Evolutionary conservation across 495 filamentous ascomycete genomes (phyloP).

Genomic region (Trichoderma virens): DNA sequence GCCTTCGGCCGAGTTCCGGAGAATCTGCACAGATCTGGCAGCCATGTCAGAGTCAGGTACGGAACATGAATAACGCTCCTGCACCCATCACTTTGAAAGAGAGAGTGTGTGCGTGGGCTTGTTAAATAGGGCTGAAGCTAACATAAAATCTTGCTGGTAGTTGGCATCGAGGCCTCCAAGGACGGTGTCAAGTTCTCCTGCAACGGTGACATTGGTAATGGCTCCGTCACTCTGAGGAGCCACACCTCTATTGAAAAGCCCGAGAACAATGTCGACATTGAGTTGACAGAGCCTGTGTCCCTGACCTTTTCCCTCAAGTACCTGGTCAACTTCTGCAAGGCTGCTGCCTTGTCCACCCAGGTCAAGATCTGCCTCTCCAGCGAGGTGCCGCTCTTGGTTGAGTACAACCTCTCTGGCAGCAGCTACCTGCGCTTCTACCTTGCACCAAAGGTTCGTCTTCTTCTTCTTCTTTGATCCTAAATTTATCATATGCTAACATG

Average conservation of each 20-base stretch:
- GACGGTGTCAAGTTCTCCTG: constrained; percentile 96
- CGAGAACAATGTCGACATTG: constrained; percentile 75
- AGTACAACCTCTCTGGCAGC: constrained; percentile 73
- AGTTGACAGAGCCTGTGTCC: constrained; percentile 83
- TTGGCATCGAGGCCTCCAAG: constrained; percentile 93
- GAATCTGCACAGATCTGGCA: constrained; percentile 87
- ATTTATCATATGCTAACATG: constrained; percentile 13
- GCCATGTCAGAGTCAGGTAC: constrained; percentile 89
- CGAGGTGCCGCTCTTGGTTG: constrained; percentile 92
- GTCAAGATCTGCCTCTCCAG: constrained; percentile 91
- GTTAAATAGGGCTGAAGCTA: constrained; percentile 11
- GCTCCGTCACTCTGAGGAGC: constrained; percentile 81
- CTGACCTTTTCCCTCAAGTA: constrained; percentile 99
- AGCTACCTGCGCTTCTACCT: constrained; percentile 95
- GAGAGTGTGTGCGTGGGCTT: constrained; percentile 8
- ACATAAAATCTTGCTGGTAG: constrained; percentile 33
- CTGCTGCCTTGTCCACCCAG: constrained; percentile 67
- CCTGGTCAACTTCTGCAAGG: constrained; percentile 99
- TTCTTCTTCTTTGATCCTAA: neutral
- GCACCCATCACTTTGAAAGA: neutral
- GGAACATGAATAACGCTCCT: constrained; percentile 17
- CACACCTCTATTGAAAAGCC: constrained; percentile 90
- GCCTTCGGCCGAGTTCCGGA: constrained; percentile 86
- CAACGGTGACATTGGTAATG: constrained; percentile 90
- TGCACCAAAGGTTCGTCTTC: constrained; percentile 74